phyloP scores from a whole-genome alignment of 2,329 filamentous ascomycete genomes.

The Capronia coronata region DNA sequence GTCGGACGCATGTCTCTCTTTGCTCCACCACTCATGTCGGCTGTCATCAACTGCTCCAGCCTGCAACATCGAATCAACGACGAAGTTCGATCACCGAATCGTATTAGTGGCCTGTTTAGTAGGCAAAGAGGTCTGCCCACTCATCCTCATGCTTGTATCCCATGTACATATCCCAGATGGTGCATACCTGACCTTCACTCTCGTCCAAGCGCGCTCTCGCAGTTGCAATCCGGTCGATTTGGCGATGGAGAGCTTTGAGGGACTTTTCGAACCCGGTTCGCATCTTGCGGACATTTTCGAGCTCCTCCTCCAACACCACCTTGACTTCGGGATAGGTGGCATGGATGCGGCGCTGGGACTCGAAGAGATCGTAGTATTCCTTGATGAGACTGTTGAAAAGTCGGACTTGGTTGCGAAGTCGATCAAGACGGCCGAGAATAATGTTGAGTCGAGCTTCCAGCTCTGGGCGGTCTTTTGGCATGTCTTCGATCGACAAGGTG shows the following conservation, averaged over 20 bases:
- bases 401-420: conserved; percentile 14
- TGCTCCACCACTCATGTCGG: too few species aligned
- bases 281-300: not conserved
- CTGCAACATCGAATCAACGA: too few species aligned
- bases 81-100: too few species aligned
- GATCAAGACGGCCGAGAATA: conserved; percentile 26
- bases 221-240: conserved; percentile 28
- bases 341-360: not conserved
- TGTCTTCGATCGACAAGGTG: not conserved
- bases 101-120: too few species aligned
- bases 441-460: conserved; percentile 30
- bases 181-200: conserved; percentile 17
- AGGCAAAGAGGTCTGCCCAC: conserved; percentile 22
- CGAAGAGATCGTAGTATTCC: conserved; percentile 5
- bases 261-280: conserved; percentile 4
- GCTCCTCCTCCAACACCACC: not conserved
- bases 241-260: conserved; percentile 26
- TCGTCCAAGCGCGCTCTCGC: conserved; percentile 17
- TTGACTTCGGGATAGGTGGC: not conserved
- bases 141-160: conserved; percentile 14
- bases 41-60: too few species aligned
- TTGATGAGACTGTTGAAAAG: conserved; percentile 15
- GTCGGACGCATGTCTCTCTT: too few species aligned
- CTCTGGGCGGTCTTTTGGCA: conserved; percentile 14
- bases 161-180: conserved; percentile 22